A percentile compares a stretch with the other conserved stretches of the same genome.
These are phyloP conservation scores for Venturia asperata DNA, from an alignment of 2,329 filamentous ascomycete species.

Conservation along the genomic window DNA sequence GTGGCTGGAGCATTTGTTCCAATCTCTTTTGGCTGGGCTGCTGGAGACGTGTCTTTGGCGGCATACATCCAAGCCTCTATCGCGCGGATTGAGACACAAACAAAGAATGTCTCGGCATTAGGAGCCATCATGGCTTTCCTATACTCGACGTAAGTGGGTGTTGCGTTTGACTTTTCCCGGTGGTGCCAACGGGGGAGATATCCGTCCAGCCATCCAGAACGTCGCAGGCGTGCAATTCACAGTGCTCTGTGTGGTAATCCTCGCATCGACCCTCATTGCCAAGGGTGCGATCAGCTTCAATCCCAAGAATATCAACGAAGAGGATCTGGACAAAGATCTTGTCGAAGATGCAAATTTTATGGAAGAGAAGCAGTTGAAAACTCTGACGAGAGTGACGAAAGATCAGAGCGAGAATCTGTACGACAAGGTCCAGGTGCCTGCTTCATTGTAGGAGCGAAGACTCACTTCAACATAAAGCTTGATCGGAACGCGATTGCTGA, in stretches of 20 bases:
- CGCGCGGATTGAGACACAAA: constrained; percentile 39
- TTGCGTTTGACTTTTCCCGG: not conserved
- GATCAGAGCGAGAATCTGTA: not conserved
- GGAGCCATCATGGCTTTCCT: constrained; percentile 48
- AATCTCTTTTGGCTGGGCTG: constrained; percentile 46
- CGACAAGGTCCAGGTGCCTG: not conserved
- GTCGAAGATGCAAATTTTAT: constrained; percentile 8
- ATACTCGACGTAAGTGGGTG: constrained; percentile 42
- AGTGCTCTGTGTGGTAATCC: constrained; percentile 36
- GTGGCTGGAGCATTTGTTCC: constrained; percentile 42
- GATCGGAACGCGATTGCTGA: not conserved
- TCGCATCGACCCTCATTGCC: constrained; percentile 42
- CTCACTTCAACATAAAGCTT: not conserved
- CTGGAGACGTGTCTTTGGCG: constrained; percentile 45
- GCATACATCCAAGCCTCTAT: constrained; percentile 47
- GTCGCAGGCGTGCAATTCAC: constrained; percentile 45
- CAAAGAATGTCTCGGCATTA: constrained; percentile 42
- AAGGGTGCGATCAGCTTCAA: constrained; percentile 40
- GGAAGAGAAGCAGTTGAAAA: not conserved
- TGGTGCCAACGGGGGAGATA: constrained; percentile 28
- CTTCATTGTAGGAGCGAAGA: not conserved
- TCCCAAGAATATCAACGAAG: constrained; percentile 37
- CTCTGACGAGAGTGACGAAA: not conserved
- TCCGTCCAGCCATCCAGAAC: constrained; percentile 37
- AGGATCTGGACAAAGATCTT: constrained; percentile 29